A percentile compares a stretch with the other conserved stretches of the same genome.
Conservation (phyloP, 129 eudicot species). For the Erigeron canadensis region DNA sequence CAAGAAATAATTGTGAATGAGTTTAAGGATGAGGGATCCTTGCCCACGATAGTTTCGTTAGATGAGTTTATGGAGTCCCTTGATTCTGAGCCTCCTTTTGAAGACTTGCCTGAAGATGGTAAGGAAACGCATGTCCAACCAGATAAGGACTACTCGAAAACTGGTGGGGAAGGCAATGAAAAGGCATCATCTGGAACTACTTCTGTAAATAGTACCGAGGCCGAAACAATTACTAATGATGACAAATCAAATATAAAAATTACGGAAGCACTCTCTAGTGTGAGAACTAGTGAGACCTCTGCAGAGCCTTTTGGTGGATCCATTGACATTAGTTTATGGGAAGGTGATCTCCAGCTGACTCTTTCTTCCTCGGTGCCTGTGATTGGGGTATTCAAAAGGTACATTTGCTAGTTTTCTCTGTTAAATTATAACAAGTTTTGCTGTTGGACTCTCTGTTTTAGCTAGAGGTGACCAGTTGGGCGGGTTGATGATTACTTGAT, state of each 20-base stretch:
- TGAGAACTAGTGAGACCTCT: conserved; percentile 24
- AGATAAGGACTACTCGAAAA: conserved; percentile 32
- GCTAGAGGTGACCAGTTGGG: background rate
- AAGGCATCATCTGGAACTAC: conserved; percentile 14
- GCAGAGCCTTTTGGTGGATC: conserved; percentile 24
- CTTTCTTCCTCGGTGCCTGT: conserved; percentile 52
- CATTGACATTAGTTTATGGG: conserved; percentile 52
- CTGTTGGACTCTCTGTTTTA: background rate
- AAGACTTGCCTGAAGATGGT: conserved; percentile 43
- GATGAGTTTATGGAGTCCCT: conserved; percentile 92
- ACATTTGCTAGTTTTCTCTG: conserved; percentile 2
- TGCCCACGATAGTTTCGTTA: conserved; percentile 77
- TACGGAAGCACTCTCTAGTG: conserved; percentile 16
- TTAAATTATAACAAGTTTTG: background rate
- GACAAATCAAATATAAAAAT: conserved; percentile 16
- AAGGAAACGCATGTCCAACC: conserved; percentile 22
- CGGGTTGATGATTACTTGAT: no score
- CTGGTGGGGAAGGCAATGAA: conserved; percentile 14
- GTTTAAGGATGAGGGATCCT: conserved; percentile 66
- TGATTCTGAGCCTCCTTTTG: conserved; percentile 79
- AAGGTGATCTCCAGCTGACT: conserved; percentile 66
- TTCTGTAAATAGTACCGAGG: conserved; percentile 16
- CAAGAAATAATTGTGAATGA: conserved; percentile 88
- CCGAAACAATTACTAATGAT: conserved; percentile 14
- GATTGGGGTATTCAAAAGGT: conserved; percentile 69